A percentile compares a stretch with the other conserved stretches of the same genome.
Conservation (phyloP, 2,329 filamentous ascomycete species). For the Dothistroma septosporum region DNA sequence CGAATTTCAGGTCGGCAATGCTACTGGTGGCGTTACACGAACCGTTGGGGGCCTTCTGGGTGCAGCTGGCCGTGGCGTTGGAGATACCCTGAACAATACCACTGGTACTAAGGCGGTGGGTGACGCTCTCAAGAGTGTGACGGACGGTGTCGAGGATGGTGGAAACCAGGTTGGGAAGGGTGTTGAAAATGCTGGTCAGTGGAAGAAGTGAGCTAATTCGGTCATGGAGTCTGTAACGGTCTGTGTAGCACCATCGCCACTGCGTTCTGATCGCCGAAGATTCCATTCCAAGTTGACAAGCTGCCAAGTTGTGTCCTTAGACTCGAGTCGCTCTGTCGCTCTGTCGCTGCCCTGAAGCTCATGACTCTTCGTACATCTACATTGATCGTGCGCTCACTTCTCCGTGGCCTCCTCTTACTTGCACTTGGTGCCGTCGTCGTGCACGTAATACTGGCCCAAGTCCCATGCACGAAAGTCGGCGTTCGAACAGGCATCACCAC, state of each 20-base stretch:
- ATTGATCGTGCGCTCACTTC: not conserved
- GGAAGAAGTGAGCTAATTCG: slow-evolving; percentile 32
- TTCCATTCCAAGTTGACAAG: not conserved
- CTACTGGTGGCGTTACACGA: slow-evolving; percentile 51
- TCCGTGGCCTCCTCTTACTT: slow-evolving; percentile 1
- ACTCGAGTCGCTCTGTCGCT: not conserved
- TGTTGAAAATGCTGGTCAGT: slow-evolving; percentile 46
- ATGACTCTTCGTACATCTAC: not conserved
- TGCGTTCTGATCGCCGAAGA: not conserved
- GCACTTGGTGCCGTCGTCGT: slow-evolving; percentile 8
- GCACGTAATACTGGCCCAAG: slow-evolving; percentile 6
- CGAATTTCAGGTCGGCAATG: slow-evolving; percentile 43
- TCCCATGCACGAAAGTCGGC: not conserved
- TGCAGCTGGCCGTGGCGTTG: slow-evolving; percentile 42
- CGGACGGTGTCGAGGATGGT: slow-evolving; percentile 45
- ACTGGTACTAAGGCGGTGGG: slow-evolving; percentile 45
- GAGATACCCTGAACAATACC: slow-evolving; percentile 44
- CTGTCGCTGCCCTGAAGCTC: not conserved
- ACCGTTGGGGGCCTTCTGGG: slow-evolving; percentile 53
- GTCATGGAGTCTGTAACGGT: not conserved
- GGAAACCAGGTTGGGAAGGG: slow-evolving; percentile 42
- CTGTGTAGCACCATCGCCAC: not conserved
- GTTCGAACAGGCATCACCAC: not conserved
- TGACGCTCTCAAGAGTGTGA: slow-evolving; percentile 41
- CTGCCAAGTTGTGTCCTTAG: not conserved